Evolutionary conservation across 345 rosid species (phyloP), one percentile per base, ranked within the genome.

Genomic region (Heritiera littoralis): DNA sequence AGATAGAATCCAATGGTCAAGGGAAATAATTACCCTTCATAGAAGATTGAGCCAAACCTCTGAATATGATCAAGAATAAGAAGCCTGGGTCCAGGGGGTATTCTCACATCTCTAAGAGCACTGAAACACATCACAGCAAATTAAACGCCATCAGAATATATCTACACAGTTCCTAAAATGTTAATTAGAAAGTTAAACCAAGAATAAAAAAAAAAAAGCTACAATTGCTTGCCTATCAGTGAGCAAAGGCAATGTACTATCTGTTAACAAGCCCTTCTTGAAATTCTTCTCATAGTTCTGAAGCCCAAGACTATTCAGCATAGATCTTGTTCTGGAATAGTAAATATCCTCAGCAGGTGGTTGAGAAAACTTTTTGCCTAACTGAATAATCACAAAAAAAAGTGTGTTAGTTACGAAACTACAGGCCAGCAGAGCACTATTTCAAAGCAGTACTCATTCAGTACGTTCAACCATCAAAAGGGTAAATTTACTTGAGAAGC

Each of bases 21-120:
- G 1, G 35, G 12, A 35, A 2, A 70, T 70, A 3, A 18, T 66
- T 48, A 35, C 9, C 14, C 49, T 11, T 15, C 3, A 10, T 9
- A 43, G 66, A 79, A 51, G 49, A 60, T 55, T 15, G 74, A 79
- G 63, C 40, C 84, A 68, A 63, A 92, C 99, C 97, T 94, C 85
- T 90, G 89, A 66, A 91, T 85, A 74, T 90, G 95, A 77, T 96
- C 94, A 6, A 94, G 94, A 71, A 96, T 96, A 76, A 92, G 92
- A 18, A 96, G 93, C 85, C 98, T 90, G 58, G 98, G 99, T 72
- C 99, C 98, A 7, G 98, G 98, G 11, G 98, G 99, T 85, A 96
- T 94, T 68, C 79, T 89, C 77, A 87, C 98, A 72, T 96, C 99
- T 87, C 88, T 89, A 76, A 96, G 89, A 30, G 99, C 99, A 86